Evolutionary conservation across 441 rosid genomes (phyloP).

Genomic region (Syzygium syzygioides): DNA sequence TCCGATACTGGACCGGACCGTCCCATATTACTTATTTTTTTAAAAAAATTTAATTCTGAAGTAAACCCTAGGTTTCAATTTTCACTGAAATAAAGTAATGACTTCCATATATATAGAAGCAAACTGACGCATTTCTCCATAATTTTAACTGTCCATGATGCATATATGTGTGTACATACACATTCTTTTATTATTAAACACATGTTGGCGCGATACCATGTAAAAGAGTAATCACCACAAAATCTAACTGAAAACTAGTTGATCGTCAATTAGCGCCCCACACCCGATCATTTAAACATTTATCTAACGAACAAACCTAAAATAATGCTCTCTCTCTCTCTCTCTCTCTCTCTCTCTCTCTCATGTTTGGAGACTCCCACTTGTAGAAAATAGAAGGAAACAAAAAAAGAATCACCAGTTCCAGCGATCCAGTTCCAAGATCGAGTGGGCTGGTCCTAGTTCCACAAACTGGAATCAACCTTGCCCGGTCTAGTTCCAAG

Average conservation of each 20-base stretch:
- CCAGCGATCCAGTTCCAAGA: background rate
- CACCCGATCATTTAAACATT: background rate
- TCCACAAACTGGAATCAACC: background rate
- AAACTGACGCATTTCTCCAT: background rate
- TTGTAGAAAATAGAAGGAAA: background rate
- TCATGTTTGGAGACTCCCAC: background rate
- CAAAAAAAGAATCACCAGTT: background rate
- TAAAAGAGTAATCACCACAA: too few relatives aligned
- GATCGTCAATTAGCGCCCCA: background rate
- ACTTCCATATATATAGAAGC: background rate
- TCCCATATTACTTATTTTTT: background rate
- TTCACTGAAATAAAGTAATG: background rate
- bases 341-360: too few relatives aligned
- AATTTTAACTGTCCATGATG: too few relatives aligned
- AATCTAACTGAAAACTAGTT: background rate
- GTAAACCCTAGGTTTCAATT: background rate
- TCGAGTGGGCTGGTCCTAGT: accelerated
- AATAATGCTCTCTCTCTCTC: background rate
- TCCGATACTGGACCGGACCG: background rate
- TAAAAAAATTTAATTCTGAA: background rate
- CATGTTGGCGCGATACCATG: too few relatives aligned
- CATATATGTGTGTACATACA: too few relatives aligned
- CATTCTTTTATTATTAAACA: too few relatives aligned
- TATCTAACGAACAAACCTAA: background rate
- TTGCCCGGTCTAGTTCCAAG: background rate